phyloP scores from a whole-genome alignment of 2,329 filamentous ascomycete species.

The Xylariomycetidae sp. region DNA sequence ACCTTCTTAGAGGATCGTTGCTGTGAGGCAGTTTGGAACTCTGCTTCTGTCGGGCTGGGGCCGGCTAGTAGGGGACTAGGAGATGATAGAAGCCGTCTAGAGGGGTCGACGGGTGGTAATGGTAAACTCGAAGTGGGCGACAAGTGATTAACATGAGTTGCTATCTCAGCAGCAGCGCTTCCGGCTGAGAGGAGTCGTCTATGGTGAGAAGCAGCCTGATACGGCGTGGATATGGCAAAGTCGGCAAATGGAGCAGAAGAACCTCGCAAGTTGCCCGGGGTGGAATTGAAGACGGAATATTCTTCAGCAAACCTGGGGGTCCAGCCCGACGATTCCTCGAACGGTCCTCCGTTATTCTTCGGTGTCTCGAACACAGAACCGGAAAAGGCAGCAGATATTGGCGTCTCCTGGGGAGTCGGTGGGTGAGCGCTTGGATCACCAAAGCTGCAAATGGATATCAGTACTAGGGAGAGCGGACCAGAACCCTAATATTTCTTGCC shows the following conservation, averaged over 20 bases:
- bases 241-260: slow-evolving; percentile 41
- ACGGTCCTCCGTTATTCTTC: slow-evolving; percentile 40
- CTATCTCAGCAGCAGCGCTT: slow-evolving; percentile 45
- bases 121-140: slow-evolving; percentile 47
- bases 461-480: slow-evolving; percentile 14
- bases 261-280: slow-evolving; percentile 53
- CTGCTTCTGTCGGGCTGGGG: slow-evolving; percentile 25
- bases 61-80: slow-evolving; percentile 38
- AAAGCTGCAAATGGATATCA: slow-evolving; percentile 42
- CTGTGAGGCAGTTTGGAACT: slow-evolving; percentile 23
- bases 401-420: slow-evolving; percentile 54
- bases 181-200: slow-evolving; percentile 50
- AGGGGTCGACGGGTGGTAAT: slow-evolving; percentile 56
- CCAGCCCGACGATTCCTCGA: slow-evolving; percentile 48
- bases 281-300: slow-evolving; percentile 62
- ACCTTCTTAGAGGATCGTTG: slow-evolving; percentile 39
- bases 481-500: slow-evolving; percentile 35
- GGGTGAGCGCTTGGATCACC: slow-evolving; percentile 59
- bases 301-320: slow-evolving; percentile 61
- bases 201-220: slow-evolving; percentile 31
- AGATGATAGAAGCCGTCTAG: slow-evolving; percentile 55
- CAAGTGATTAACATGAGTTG: slow-evolving; percentile 60
- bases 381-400: slow-evolving; percentile 47
- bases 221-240: slow-evolving; percentile 34
- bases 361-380: slow-evolving; percentile 56